Conservation (phyloP, 169 alveolate genomes). For the Cryptosporidium viatorum region DNA sequence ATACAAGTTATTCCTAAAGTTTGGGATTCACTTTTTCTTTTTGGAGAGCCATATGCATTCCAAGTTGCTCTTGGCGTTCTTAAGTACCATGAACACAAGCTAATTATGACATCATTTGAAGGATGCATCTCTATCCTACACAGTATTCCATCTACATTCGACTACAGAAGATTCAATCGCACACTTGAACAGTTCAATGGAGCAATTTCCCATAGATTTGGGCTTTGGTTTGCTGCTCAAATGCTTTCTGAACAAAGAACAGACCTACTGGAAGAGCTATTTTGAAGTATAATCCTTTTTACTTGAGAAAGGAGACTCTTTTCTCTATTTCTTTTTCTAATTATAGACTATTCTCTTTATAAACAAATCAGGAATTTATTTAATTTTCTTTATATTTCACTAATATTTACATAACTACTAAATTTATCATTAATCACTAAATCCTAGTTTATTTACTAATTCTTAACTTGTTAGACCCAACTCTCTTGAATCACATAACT, state of each 20-base stretch:
- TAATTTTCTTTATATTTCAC: no score
- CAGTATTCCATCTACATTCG: conserved; percentile 54
- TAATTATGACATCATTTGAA: conserved; percentile 66
- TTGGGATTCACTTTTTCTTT: conserved; percentile 71
- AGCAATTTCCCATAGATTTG: conserved; percentile 49
- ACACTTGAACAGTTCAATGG: conserved; percentile 59
- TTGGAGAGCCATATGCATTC: conserved; percentile 74
- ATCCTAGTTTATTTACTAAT: no score
- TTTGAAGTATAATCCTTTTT: not conserved
- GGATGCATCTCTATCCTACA: conserved; percentile 71
- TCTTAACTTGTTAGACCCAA: no score
- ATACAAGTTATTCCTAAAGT: conserved; percentile 56
- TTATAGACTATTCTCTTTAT: no score
- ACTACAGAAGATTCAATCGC: conserved; percentile 32
- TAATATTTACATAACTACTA: no score
- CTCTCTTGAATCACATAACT: no score
- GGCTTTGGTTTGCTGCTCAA: conserved; percentile 69
- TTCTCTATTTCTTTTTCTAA: not conserved
- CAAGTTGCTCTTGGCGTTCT: conserved; percentile 73
- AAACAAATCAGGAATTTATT: no score
- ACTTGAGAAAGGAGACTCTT: not conserved
- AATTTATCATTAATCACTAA: no score
- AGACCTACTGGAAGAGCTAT: conserved; percentile 66
- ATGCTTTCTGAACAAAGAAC: conserved; percentile 56
- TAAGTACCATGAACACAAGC: conserved; percentile 72